Percentiles rank a stretch among this genome's conserved stretches.
These are phyloP conservation scores for Colletotrichum ledebouriae DNA, from an alignment of 2,329 filamentous ascomycete genomes.

Conservation along the genomic window DNA sequence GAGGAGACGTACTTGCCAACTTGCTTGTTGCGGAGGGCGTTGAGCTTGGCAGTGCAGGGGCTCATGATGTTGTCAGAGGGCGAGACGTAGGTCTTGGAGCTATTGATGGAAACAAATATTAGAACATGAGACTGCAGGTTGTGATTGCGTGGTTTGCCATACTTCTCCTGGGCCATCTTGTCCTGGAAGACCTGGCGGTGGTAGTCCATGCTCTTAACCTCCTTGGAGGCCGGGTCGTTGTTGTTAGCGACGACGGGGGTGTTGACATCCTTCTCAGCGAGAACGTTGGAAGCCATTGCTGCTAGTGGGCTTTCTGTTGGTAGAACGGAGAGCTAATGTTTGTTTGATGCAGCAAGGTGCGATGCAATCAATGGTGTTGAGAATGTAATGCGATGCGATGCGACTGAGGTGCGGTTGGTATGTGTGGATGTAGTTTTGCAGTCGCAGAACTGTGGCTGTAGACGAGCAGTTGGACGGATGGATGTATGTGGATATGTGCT, in stretches of 20 bases:
- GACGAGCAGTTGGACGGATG: conserved; percentile 5
- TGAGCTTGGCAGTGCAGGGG: conserved; percentile 86
- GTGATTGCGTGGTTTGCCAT: conserved; percentile 44
- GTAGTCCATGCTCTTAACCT: conserved; percentile 79
- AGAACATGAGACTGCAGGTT: conserved; percentile 25
- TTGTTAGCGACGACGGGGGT: conserved; percentile 55
- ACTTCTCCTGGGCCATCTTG: conserved; percentile 78
- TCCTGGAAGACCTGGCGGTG: conserved; percentile 81
- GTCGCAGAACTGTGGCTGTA: conserved; percentile 6
- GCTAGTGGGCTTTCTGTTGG: conserved; percentile 8
- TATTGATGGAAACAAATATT: conserved; percentile 43
- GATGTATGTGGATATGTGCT: conserved; percentile 21
- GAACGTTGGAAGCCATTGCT: conserved; percentile 71
- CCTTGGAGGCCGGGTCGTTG: conserved; percentile 53
- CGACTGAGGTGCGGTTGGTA: neutral
- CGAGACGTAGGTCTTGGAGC: conserved; percentile 75
- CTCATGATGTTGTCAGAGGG: conserved; percentile 93
- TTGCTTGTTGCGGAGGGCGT: conserved; percentile 83
- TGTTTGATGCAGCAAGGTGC: conserved; percentile 6
- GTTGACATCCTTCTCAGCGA: conserved; percentile 77
- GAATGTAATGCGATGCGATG: conserved; percentile 3
- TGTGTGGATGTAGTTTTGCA: neutral
- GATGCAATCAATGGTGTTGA: neutral
- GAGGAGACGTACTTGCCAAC: conserved; percentile 75
- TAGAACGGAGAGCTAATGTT: neutral